Conservation (phyloP, 2,329 filamentous ascomycete species). For the Phialophora chinensis region DNA sequence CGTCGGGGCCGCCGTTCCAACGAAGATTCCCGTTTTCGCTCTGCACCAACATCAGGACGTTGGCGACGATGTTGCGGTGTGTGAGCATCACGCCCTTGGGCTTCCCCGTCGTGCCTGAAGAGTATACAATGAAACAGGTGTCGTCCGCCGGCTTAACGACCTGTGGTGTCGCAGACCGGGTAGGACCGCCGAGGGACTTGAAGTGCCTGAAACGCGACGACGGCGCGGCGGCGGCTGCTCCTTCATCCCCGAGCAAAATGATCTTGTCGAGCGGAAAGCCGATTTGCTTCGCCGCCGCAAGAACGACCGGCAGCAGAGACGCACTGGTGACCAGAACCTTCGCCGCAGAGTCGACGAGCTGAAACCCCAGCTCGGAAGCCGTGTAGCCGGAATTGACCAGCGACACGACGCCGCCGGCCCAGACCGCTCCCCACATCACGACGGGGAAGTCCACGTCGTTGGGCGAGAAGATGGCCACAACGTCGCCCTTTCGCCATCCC, state of each 20-base stretch:
- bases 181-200: constrained; percentile 43
- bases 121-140: constrained; percentile 78
- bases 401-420: constrained; percentile 80
- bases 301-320: constrained; percentile 67
- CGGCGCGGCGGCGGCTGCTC: constrained; percentile 62
- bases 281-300: constrained; percentile 69
- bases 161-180: background rate
- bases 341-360: constrained; percentile 77
- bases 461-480: constrained; percentile 79
- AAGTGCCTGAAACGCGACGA: constrained; percentile 53
- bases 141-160: constrained; percentile 69
- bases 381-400: constrained; percentile 88
- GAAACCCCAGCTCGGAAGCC: constrained; percentile 78
- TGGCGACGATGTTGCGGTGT: constrained; percentile 13
- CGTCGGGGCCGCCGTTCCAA: constrained; percentile 63
- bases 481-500: constrained; percentile 81
- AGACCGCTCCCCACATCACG: constrained; percentile 76
- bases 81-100: constrained; percentile 61
- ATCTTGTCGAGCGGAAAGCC: constrained; percentile 74
- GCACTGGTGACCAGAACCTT: constrained; percentile 76
- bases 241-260: constrained; percentile 75
- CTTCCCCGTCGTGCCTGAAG: constrained; percentile 75
- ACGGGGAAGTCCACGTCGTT: constrained; percentile 60
- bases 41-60: constrained; percentile 49
- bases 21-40: constrained; percentile 62